A percentile compares a stretch with the other conserved stretches of the same genome.
phyloP scores from a whole-genome alignment of 345 rosid species.

The Atalantia buxifolia region DNA sequence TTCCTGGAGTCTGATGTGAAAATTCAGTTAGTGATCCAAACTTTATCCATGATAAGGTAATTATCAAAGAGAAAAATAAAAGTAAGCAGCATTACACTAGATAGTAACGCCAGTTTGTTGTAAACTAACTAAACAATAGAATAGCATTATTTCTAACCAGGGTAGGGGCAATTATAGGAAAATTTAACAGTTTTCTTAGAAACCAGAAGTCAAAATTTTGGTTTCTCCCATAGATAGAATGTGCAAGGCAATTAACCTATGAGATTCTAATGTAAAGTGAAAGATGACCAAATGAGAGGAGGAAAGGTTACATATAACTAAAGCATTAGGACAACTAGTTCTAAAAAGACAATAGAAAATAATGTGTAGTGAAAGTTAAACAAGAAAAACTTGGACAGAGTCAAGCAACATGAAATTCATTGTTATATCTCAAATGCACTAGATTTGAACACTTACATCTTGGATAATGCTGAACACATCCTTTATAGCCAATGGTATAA shows the following conservation, averaged over 20 bases:
- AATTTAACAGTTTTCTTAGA: neutral
- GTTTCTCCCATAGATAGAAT: neutral
- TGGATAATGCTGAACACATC: conserved; percentile 98
- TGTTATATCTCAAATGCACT: neutral
- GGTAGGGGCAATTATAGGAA: neutral
- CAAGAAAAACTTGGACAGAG: neutral
- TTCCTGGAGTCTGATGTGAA: conserved; percentile 88
- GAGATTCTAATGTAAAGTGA: neutral
- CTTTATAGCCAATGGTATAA: conserved; percentile 96
- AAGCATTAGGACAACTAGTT: neutral
- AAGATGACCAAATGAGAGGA: neutral
- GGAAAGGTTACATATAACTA: neutral
- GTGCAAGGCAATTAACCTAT: neutral
- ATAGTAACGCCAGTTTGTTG: neutral
- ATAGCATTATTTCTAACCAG: neutral
- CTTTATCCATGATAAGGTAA: neutral
- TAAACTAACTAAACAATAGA: neutral
- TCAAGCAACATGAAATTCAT: neutral
- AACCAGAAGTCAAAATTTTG: neutral
- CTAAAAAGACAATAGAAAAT: neutral
- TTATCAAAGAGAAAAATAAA: neutral
- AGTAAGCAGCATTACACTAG: neutral
- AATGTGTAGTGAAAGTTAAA: neutral
- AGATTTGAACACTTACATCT: conserved; percentile 60
- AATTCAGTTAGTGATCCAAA: conserved; percentile 21